Evolutionary conservation across 2,329 filamentous ascomycete species (phyloP), one percentile per base, ranked within the genome.

Genomic region (Colletotrichum karsti): DNA sequence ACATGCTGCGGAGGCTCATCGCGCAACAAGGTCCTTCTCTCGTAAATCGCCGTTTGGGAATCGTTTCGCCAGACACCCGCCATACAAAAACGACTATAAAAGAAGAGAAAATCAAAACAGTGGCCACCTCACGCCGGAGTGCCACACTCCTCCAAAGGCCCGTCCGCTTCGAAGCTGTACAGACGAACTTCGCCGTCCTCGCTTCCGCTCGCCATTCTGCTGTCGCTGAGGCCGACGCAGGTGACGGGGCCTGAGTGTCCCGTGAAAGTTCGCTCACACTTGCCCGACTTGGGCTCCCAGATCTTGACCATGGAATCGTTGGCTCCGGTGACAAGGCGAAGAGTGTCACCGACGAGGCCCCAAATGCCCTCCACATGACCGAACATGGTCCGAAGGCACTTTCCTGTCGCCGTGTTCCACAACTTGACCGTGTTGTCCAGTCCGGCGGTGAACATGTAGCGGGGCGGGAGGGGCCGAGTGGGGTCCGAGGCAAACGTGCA

Each of bases 311-410:
- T 97, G 44, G 93, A 91, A 80, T 99, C 96, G 78, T 98, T 94
- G 10, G 93, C 93, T 1, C 95, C 95, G 18, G 92, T 94, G 13
- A 98, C 94, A 15, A 97, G 90, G 10, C 96, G 90, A 20, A 98
- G 83, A 1, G 92, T 95, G 79, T 98, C 95, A 3, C 93, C 95
- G 0, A 93, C 93, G 3, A 99, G 85, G 6, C 93, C 92, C 96
- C 96, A 99, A 20, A 99, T 92, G 33, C 96, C 96, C 79, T 99
- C 96, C 22, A 99, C 88, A 75, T 99, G 96, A 0, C 96, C 96
- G 77, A 98, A 99, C 84, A 98, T 97, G 33, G 94, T 97, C 69
- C 94, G 92, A 35, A 98, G 86, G 74, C 93, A 97, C 70, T 90
- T 89, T 39, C 93, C 94, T 1, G 92, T 92, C 5, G 88, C 88